Conservation (phyloP, 1,139 yeast species). For the Hansenula lynferdii region DNA sequence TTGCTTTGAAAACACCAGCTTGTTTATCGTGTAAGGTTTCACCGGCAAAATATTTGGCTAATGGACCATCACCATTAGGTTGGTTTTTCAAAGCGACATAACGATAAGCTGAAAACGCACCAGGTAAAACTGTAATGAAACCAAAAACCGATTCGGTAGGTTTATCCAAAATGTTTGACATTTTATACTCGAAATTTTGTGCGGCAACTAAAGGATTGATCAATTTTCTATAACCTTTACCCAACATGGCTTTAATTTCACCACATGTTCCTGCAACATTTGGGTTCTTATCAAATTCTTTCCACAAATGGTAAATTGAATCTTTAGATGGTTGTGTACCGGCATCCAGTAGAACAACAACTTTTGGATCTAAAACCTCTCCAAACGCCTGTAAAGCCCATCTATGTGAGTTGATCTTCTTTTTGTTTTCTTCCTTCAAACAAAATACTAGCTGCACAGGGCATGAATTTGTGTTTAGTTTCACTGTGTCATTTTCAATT, state of each 20-base stretch:
- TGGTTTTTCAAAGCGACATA: constrained; percentile 68
- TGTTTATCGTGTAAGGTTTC: constrained; percentile 64
- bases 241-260: constrained; percentile 86
- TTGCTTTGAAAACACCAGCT: constrained; percentile 76
- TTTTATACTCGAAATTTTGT: constrained; percentile 88
- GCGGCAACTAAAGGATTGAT: constrained; percentile 87
- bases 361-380: constrained; percentile 80
- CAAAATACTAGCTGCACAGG: constrained; percentile 93
- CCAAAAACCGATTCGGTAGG: constrained; percentile 90
- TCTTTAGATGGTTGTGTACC: constrained; percentile 91
- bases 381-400: constrained; percentile 96
- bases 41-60: constrained; percentile 87
- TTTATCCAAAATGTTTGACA: constrained; percentile 87
- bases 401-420: constrained; percentile 91
- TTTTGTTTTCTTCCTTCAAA: constrained; percentile 81
- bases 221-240: constrained; percentile 61
- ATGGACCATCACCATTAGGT: constrained; percentile 76
- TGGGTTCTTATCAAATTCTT: constrained; percentile 78
- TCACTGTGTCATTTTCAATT: constrained; percentile 60
- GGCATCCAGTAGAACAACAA: constrained; percentile 80
- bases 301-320: constrained; percentile 84
- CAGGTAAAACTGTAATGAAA: constrained; percentile 78
- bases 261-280: constrained; percentile 96
- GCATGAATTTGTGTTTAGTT: constrained; percentile 56
- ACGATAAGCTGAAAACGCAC: constrained; percentile 90